Evolutionary conservation across 768 basidiomycete genomes (phyloP), one percentile per base, ranked within the genome.

Genomic region (Lanmaoa pseudosensibilis): DNA sequence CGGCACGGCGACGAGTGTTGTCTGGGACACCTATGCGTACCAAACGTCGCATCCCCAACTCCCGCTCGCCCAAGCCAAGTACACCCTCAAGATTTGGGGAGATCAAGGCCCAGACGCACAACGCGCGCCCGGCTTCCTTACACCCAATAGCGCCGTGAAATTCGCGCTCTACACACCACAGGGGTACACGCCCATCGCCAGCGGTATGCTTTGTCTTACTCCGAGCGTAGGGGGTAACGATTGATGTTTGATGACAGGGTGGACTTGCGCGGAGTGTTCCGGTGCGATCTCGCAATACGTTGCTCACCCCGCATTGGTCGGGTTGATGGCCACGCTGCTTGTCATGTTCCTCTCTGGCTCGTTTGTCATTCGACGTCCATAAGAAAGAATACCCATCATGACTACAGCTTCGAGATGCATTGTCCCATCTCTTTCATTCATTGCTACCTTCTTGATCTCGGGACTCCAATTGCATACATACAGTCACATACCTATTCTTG

Each of bases 11-110:
- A 83, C 82, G 45, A 67, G 69, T 23, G 75, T 81, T 9, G 72
- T 79, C 7, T 88, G 85, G 86, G 82, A 84, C 57, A 77, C 83
- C 3, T 86, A 77, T 61, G 75, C 75, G 33, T 84, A 83, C 69
- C 79, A 86, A 55, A 60, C 55, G 3, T 56, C 71, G 6, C 66
- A 81, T 30, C 79, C 79, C 2, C 75, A 75, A 27, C 72, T 77
- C 5, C 84, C 84, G 18, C 78, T 86, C 19, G 83, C 78, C 2
- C 79, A 80, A 54, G 83, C 78, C 32, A 79, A 78, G 23, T 88
- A 87, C 67, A 82, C 80, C 7, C 73, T 87, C 21, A 73, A 77
- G 23, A 81, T 88, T 37, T 82, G 75, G 71, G 85, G 82, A 52
- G 79, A 83, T 45, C 71, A 80, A 32, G 86, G 86, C 11, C 73